Evolutionary conservation across 495 filamentous ascomycete species (phyloP).

Genomic region (Xylaria intraflava): DNA sequence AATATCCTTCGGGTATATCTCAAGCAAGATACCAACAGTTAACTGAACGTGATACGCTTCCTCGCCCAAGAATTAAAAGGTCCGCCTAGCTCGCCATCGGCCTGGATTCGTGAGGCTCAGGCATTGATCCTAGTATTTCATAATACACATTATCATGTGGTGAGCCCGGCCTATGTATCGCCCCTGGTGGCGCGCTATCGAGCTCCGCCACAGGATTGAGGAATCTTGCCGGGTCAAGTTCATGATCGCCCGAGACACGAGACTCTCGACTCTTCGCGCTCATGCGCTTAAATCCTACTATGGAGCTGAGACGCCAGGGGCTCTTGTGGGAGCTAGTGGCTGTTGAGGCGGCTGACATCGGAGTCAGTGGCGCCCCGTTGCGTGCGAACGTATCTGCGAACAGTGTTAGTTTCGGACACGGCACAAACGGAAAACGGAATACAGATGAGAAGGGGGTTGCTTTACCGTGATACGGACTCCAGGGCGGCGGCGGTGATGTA

Average conservation of each 20-base stretch:
- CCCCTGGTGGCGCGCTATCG: background rate
- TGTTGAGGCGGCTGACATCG: background rate
- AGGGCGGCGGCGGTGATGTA: background rate
- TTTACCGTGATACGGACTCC: conserved; percentile 3
- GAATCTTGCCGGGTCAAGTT: background rate
- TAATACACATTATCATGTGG: background rate
- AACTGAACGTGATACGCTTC: background rate
- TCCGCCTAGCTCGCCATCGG: background rate
- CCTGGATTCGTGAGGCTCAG: background rate
- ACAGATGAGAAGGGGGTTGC: background rate
- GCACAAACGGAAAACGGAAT: background rate
- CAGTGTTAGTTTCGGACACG: background rate
- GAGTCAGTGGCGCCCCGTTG: background rate
- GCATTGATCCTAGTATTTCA: conserved; percentile 1
- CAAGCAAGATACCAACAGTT: no score
- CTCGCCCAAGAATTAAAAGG: background rate
- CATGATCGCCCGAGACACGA: background rate
- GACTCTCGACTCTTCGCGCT: background rate
- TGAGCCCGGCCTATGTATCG: background rate
- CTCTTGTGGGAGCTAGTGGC: background rate
- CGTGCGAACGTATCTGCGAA: background rate
- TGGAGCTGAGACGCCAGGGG: background rate
- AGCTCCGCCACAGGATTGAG: background rate
- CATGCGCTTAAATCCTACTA: background rate
- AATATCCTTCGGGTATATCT: no score